Evolutionary conservation across 208 protist species (phyloP).

Genomic region (Phytomonas serpens): DNA sequence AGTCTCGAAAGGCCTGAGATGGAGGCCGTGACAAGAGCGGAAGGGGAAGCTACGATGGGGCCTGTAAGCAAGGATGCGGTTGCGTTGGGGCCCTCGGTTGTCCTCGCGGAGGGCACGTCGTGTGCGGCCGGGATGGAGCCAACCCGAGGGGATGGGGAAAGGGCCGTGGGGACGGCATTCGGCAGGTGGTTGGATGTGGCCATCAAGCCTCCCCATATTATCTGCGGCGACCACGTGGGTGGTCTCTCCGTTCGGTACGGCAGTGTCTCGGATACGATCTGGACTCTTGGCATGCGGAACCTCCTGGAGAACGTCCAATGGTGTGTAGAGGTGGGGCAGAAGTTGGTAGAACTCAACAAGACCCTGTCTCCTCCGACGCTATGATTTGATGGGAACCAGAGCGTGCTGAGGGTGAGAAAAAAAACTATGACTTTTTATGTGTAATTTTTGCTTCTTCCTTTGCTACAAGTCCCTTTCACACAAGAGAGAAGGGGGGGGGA

Average conservation of each 20-base stretch:
- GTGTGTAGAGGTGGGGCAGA: slow-evolving; percentile 35
- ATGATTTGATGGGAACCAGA: background rate
- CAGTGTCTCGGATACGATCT: slow-evolving; percentile 42
- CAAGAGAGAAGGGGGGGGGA: background rate
- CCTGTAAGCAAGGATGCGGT: too few species aligned
- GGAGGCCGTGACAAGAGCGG: too few species aligned
- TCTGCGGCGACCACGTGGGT: slow-evolving; percentile 34
- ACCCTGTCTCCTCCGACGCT: background rate
- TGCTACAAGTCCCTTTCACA: background rate
- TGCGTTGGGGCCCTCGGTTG: background rate
- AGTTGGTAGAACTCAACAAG: background rate
- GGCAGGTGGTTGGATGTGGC: slow-evolving; percentile 9
- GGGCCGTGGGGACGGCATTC: background rate
- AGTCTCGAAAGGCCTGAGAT: too few species aligned
- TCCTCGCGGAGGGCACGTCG: background rate
- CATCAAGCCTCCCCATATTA: slow-evolving; percentile 34
- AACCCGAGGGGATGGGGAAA: background rate
- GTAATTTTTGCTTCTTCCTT: background rate
- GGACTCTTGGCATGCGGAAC: slow-evolving; percentile 78
- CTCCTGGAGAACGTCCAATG: slow-evolving; percentile 67
- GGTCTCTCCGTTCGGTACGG: slow-evolving; percentile 61
- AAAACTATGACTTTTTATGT: too few species aligned
- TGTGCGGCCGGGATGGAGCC: too few species aligned
- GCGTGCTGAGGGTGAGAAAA: background rate
- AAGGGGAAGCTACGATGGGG: background rate